These are phyloP conservation scores for Alternaria longipes DNA, from an alignment of 2,329 filamentous ascomycete species.

Conservation along the genomic window DNA sequence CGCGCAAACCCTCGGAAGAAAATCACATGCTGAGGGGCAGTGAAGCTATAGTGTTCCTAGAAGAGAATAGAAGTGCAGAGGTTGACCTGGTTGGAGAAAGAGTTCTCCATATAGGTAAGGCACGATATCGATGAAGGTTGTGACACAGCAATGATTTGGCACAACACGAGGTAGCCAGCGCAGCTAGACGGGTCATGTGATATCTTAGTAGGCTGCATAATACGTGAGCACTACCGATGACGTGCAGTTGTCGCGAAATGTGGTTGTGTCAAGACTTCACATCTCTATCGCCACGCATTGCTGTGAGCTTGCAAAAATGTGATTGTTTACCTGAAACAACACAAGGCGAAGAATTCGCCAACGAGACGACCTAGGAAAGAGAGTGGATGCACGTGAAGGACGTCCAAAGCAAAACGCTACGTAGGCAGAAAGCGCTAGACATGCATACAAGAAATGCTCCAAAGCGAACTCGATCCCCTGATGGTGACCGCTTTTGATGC, in stretches of 20 bases:
- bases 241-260: too few species aligned
- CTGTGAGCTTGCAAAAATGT: background rate
- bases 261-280: background rate
- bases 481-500: background rate
- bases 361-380: background rate
- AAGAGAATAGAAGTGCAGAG: background rate
- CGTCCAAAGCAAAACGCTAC: background rate
- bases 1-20: background rate
- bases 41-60: background rate
- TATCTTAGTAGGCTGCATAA: background rate
- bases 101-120: background rate
- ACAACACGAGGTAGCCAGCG: background rate
- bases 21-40: background rate
- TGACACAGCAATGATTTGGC: background rate
- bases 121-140: background rate
- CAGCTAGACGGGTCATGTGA: background rate
- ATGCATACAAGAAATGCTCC: too few species aligned
- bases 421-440: background rate
- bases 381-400: background rate
- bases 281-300: background rate
- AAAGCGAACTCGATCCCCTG: background rate
- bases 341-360: background rate
- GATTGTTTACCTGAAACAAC: background rate
- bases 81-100: background rate
- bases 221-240: background rate